These are phyloP conservation scores for Cercospora zeae-maydis DNA, from an alignment of 2,329 filamentous ascomycete species.

Conservation along the genomic window DNA sequence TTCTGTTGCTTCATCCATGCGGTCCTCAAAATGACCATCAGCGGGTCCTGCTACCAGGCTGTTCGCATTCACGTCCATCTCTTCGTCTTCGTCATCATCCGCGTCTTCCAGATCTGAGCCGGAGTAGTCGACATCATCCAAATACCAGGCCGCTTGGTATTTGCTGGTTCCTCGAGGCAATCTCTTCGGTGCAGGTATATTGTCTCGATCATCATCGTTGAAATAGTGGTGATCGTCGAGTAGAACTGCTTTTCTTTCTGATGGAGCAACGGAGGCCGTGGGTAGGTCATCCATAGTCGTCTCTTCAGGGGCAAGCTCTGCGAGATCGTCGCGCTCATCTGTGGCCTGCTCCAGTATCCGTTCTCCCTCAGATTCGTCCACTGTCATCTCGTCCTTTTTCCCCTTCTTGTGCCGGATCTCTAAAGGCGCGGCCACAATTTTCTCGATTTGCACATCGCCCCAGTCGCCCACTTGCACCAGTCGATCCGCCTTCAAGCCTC, in stretches of 20 bases:
- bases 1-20: slow-evolving; percentile 54
- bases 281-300: slow-evolving; percentile 69
- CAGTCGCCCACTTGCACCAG: slow-evolving; percentile 89
- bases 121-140: slow-evolving; percentile 76
- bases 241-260: slow-evolving; percentile 72
- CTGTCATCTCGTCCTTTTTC: slow-evolving; percentile 59
- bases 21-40: slow-evolving; percentile 61
- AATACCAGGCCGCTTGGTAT: slow-evolving; percentile 92
- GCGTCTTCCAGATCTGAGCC: slow-evolving; percentile 76
- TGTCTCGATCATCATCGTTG: slow-evolving; percentile 73
- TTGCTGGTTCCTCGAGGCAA: slow-evolving; percentile 87
- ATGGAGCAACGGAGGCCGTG: slow-evolving; percentile 48
- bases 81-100: slow-evolving; percentile 57
- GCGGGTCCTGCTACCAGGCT: slow-evolving; percentile 64
- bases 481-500: slow-evolving; percentile 81
- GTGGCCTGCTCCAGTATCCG: slow-evolving; percentile 67
- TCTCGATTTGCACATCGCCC: slow-evolving; percentile 89
- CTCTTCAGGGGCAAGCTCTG: slow-evolving; percentile 82
- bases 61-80: slow-evolving; percentile 48
- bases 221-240: slow-evolving; percentile 98
- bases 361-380: slow-evolving; percentile 59
- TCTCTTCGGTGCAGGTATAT: slow-evolving; percentile 62
- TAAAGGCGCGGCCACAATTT: slow-evolving; percentile 74
- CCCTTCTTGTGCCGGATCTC: slow-evolving; percentile 52
- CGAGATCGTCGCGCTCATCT: slow-evolving; percentile 77